A percentile compares a stretch with the other conserved stretches of the same genome.
Evolutionary conservation across 2,329 filamentous ascomycete genomes (phyloP).

Genomic region (Elsinoe necatrix): DNA sequence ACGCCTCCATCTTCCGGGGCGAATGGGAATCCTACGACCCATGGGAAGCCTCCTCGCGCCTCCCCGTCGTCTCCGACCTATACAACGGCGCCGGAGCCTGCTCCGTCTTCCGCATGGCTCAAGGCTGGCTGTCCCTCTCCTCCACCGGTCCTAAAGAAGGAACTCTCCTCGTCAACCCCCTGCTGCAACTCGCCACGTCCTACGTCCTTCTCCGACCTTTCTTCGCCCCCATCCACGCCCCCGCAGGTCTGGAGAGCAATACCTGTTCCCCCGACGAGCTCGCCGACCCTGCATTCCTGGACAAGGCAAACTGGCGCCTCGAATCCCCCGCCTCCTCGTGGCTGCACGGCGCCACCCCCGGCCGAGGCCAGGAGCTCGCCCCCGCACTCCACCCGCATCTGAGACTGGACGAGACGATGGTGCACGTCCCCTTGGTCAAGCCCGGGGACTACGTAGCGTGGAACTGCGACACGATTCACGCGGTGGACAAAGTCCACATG

Average conservation of each 20-base stretch:
- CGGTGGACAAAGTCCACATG: slow-evolving; percentile 69
- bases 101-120: slow-evolving; percentile 78
- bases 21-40: slow-evolving; percentile 75
- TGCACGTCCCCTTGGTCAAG: slow-evolving; percentile 58
- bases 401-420: slow-evolving; percentile 58
- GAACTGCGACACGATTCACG: slow-evolving; percentile 69
- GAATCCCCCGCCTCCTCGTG: slow-evolving; percentile 45
- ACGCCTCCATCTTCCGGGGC: slow-evolving; percentile 63
- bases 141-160: slow-evolving; percentile 65
- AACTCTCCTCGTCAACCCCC: slow-evolving; percentile 72
- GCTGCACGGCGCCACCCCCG: slow-evolving; percentile 62
- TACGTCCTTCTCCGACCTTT: slow-evolving; percentile 80
- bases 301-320: slow-evolving; percentile 54
- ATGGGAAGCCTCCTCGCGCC: slow-evolving; percentile 65
- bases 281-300: slow-evolving; percentile 32
- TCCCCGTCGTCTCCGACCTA: slow-evolving; percentile 61
- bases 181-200: slow-evolving; percentile 64
- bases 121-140: slow-evolving; percentile 81
- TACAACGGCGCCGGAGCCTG: slow-evolving; percentile 77
- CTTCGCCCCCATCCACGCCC: slow-evolving; percentile 48
- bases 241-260: neutral
- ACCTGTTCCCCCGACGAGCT: slow-evolving; percentile 5
- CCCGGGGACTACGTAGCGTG: slow-evolving; percentile 69
- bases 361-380: slow-evolving; percentile 61
- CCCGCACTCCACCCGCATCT: slow-evolving; percentile 60